Evolutionary conservation across 1,284 basidiomycete genomes (phyloP).

Genomic region (Sporisorium graminicola): DNA sequence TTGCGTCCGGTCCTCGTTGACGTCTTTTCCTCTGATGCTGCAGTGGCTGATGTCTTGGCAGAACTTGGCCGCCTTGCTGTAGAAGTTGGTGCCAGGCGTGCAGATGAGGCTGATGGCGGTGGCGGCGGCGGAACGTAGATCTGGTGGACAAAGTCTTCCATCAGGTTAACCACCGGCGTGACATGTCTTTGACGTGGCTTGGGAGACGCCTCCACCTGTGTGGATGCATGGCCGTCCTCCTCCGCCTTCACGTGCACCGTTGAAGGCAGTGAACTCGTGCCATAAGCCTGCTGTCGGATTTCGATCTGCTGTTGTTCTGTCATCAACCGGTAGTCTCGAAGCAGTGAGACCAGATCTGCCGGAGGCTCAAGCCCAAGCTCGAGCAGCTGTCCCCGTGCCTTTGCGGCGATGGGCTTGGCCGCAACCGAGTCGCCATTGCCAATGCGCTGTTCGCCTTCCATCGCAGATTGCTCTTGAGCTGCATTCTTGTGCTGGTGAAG

Average conservation of each 20-base stretch:
- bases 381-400: constrained; percentile 13
- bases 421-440: background rate
- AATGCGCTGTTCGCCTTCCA: background rate
- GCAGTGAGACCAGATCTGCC: constrained; percentile 30
- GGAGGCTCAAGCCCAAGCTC: constrained; percentile 55
- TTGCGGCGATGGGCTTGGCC: background rate
- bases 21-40: constrained; percentile 12
- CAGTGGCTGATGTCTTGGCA: background rate
- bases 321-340: constrained; percentile 44
- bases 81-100: constrained; percentile 6
- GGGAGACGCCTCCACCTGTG: background rate
- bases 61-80: constrained; percentile 4
- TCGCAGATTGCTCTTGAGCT: constrained; percentile 3
- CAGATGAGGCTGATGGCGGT: background rate
- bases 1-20: constrained; percentile 18
- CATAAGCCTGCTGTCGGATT: constrained; percentile 42
- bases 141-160: constrained; percentile 54
- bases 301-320: constrained; percentile 18
- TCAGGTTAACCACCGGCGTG: constrained; percentile 34
- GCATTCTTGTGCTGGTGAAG: constrained; percentile 10
- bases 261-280: constrained; percentile 20
- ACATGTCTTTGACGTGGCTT: constrained; percentile 1
- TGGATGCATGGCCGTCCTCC: constrained; percentile 13
- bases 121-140: constrained; percentile 32
- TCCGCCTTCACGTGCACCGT: constrained; percentile 27